Evolutionary conservation across 2,329 filamentous ascomycete genomes (phyloP).

Genomic region (Penicillium sp.): DNA sequence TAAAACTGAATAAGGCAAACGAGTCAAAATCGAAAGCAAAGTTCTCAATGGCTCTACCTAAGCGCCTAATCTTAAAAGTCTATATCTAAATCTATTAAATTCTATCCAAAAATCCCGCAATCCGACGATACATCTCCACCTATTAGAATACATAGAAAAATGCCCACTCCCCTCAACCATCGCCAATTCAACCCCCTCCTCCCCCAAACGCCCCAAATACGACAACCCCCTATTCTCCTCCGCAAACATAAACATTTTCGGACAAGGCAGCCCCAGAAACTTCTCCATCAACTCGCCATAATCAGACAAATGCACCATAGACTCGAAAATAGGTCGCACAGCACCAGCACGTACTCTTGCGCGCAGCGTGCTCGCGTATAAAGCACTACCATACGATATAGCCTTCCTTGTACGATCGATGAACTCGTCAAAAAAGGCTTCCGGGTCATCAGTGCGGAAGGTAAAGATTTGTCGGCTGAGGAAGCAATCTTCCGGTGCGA

Average conservation of each 20-base stretch:
- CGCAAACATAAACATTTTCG: constrained; percentile 35
- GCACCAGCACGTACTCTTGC: constrained; percentile 27
- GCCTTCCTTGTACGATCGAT: constrained; percentile 25
- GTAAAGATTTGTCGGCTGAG: constrained; percentile 35
- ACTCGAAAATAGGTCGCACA: constrained; percentile 32
- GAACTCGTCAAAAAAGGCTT: constrained; percentile 30
- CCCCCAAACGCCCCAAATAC: constrained; percentile 27
- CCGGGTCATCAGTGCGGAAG: constrained; percentile 21
- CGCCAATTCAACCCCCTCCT: constrained; percentile 31
- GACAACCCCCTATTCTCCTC: constrained; percentile 30
- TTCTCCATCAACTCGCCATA: constrained; percentile 27
- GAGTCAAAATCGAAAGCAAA: no score
- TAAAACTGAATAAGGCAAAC: no score
- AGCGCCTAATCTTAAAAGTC: neutral
- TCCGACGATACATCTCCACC: constrained; percentile 34
- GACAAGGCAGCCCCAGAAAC: constrained; percentile 26
- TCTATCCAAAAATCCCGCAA: constrained; percentile 25
- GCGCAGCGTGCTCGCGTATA: constrained; percentile 32
- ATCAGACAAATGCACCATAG: constrained; percentile 34
- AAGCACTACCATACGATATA: constrained; percentile 20
- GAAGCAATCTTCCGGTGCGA: constrained; percentile 36
- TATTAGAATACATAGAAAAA: constrained; percentile 39
- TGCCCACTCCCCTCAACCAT: constrained; percentile 31
- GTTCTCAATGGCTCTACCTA: no score
- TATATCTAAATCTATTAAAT: neutral